These are phyloP conservation scores for Arabidopsis suecica DNA, from an alignment of 345 rosid species.

Conservation along the genomic window DNA sequence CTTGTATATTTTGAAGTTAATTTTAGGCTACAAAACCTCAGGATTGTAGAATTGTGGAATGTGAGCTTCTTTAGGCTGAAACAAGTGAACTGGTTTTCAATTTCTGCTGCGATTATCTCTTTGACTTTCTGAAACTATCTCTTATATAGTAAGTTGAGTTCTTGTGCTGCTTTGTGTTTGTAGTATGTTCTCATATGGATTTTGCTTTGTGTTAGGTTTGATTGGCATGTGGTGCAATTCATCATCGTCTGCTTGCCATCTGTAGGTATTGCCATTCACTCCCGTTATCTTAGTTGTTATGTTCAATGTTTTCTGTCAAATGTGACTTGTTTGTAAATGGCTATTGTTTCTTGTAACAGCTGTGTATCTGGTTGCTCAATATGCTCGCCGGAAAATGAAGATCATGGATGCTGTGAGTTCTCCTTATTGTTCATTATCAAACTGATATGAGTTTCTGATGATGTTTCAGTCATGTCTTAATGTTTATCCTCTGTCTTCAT, in stretches of 20 bases:
- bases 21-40: neutral
- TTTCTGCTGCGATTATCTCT: constrained; percentile 6
- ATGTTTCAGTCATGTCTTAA: neutral
- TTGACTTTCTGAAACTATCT: constrained; percentile 14
- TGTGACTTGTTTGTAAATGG: neutral
- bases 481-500: neutral
- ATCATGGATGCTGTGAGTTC: constrained; percentile 78
- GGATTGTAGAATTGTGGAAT: neutral
- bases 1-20: neutral
- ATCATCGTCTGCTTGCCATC: constrained; percentile 96
- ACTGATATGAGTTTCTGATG: neutral
- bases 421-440: neutral
- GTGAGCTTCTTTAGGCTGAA: constrained; percentile 23
- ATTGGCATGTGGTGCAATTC: constrained; percentile 93
- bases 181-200: constrained; percentile 11
- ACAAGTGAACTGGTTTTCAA: neutral
- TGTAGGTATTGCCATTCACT: constrained; percentile 55
- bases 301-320: constrained; percentile 21
- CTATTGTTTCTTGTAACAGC: constrained; percentile 55
- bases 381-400: constrained; percentile 81
- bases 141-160: neutral
- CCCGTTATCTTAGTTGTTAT: constrained; percentile 20
- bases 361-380: constrained; percentile 86
- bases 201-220: constrained; percentile 64
- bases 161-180: neutral